These are phyloP conservation scores for Cydonia oblonga DNA, from an alignment of 331 rosid genomes.

Conservation along the genomic window DNA sequence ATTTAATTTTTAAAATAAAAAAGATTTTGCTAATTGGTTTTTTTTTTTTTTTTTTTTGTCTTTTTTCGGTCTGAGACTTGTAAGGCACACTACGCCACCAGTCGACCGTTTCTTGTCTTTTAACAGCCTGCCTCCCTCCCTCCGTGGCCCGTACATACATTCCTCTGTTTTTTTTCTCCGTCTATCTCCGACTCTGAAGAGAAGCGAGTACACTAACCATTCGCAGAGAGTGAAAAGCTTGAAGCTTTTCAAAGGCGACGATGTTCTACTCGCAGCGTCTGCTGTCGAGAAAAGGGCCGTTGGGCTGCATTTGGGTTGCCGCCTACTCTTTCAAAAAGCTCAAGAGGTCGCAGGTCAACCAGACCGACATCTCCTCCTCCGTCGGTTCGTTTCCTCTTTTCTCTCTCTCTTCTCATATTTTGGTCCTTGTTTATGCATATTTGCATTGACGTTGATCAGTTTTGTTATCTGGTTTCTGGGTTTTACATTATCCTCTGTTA, in stretches of 20 bases:
- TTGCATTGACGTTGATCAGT: not conserved
- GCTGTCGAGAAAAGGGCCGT: slow-evolving; percentile 30
- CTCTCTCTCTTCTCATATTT: not conserved
- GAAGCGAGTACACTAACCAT: not conserved
- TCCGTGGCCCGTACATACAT: too few relatives aligned
- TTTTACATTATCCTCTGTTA: not conserved
- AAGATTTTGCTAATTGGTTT: too few relatives aligned
- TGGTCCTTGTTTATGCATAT: not conserved
- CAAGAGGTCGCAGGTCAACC: slow-evolving; percentile 48
- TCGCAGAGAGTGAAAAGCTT: not conserved
- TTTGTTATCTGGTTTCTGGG: not conserved
- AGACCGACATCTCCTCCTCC: slow-evolving; percentile 47
- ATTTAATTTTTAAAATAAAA: not conserved
- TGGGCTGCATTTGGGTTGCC: slow-evolving; percentile 58
- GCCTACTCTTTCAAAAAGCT: slow-evolving; percentile 59
- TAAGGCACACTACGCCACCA: not conserved
- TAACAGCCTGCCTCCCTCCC: not conserved
- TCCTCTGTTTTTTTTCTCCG: not conserved
- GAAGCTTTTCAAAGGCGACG: not conserved
- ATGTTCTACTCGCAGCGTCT: slow-evolving; percentile 42
- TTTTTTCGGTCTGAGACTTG: not conserved
- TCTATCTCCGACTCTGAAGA: not conserved
- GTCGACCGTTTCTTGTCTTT: slow-evolving; percentile 16
- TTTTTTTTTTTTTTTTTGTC: too few relatives aligned
- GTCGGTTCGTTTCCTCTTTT: slow-evolving; percentile 43